phyloP scores from a whole-genome alignment of 1,284 basidiomycete species.

The Irpex sp. region DNA sequence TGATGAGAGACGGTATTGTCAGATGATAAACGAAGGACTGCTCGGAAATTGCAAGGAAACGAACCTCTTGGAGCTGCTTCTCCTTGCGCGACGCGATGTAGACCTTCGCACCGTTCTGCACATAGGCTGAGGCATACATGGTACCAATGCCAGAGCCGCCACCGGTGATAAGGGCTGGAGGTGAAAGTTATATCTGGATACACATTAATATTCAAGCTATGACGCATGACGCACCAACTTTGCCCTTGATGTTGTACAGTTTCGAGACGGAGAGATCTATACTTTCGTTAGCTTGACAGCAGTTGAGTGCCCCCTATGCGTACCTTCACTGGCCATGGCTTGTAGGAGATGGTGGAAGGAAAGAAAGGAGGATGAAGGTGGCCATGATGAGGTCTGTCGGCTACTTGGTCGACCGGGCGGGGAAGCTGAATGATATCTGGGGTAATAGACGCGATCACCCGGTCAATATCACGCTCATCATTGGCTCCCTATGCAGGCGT shows the following conservation, averaged over 20 bases:
- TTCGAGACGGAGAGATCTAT: conserved; percentile 66
- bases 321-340: conserved; percentile 6
- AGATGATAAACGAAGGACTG: background rate
- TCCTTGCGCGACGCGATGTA: conserved; percentile 91
- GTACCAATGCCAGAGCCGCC: conserved; percentile 84
- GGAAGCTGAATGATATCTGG: background rate
- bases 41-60: background rate
- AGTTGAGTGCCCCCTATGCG: background rate
- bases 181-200: conserved; percentile 3
- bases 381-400: background rate
- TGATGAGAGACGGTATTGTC: conserved; percentile 11
- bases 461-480: background rate
- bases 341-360: background rate
- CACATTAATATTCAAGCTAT: too few relatives aligned
- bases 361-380: background rate
- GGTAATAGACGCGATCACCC: background rate
- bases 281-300: background rate
- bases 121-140: conserved; percentile 85
- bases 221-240: conserved; percentile 62
- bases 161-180: conserved; percentile 81
- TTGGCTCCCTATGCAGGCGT: background rate
- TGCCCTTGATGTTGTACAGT: conserved; percentile 82
- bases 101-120: conserved; percentile 68
- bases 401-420: background rate
- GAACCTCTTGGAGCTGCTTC: conserved; percentile 77